Evolutionary conservation across 2,329 filamentous ascomycete species (phyloP), one percentile per base, ranked within the genome.

Genomic region (Hypoxylon sp.): DNA sequence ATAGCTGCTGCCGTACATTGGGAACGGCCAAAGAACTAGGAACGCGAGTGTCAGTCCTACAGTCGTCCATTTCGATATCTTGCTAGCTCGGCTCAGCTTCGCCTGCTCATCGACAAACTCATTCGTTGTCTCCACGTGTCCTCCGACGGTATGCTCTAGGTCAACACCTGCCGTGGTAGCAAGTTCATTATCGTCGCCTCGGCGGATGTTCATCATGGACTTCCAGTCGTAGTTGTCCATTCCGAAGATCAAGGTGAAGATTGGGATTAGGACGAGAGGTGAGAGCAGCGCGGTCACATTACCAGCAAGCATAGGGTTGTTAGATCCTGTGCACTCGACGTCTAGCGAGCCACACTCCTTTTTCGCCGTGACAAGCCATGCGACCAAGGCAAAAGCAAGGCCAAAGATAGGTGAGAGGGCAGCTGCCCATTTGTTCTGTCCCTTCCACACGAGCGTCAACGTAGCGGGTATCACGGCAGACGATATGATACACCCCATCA

Each of bases 401-500:
- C 89, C 89, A 1, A 91, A 75, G 0, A 87, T 78, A 0, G 89
- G 89, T 0, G 85, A 84, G 12, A 87, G 75, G 1, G 84, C 83
- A 0, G 89, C 89, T 1, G 89, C 88, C 68, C 83, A 83, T 76
- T 83, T 86, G 65, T 90, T 91, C 69, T 95, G 91, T 2, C 87
- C 83, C 38, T 81, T 82, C 90, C 91, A 96, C 51, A 91, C 78
- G 0, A 96, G 79, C 0, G 90, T 89, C 56, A 96, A 75, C 0
- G 90, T 87, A 0, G 90, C 89, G 0, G 92, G 91, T 8, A 96
- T 79, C 3, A 96, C 91, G 2, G 90, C 91, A 0, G 89, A 84
- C 0, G 87, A 91, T 66, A 96, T 94, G 64, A 96, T 90, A 40
- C 91, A 89, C 5, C 91, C 92, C 91, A 96, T 96, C 67, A 96